Base-by-base conservation (phyloP, 331 rosid genomes). In the Acacia concinna region DNA sequence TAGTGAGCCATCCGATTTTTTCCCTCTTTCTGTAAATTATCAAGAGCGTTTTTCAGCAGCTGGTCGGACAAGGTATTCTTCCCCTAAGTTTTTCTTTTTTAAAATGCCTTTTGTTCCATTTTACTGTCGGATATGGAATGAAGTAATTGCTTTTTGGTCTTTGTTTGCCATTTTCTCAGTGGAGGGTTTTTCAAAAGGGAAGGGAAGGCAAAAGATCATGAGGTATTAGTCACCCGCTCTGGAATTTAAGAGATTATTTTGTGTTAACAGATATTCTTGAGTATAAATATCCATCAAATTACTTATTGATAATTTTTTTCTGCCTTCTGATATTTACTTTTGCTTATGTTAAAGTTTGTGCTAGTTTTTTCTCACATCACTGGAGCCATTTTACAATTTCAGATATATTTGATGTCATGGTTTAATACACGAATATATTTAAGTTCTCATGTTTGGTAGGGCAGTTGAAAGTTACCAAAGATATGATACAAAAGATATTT, bases 31-130 rank as follows among this genome's bases (percentile, higher is more conserved):
- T 68, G 98, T 95, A 76, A 80, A 86, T 90, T 95, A 95, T 90
- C 99, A 95, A 89, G 99, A 95, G 81, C 98, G 99, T 5, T 95
- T 95, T 79, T 95, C 98, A 43, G 99, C 99, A n/a, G 97, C 99
- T 63, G 99, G 99, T 85, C 98, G 98, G 77, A 95, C 99, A 46
- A 95, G 97, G 99, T 93, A 74, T 81, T 91, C 32, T 51, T 83
- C 11, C 72, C 46, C 63, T 56, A 25, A 12, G 28, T 80, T 73
- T 83, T 54, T 25, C 35, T 30, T 37, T 40, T 0, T 44, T 46
- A 18, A 30, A 2, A 34, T 74, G 37, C 34, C 69, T 68, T 40
- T 52, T 17, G 68, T 71, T 66, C 27, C 17, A 44, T 81, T 70
- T 82, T 74, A 27, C 75, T 64, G 52, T 69, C 75, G 49, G 64